Conservation (phyloP, 2,329 filamentous ascomycete genomes). For the Fusarium paranaense region DNA sequence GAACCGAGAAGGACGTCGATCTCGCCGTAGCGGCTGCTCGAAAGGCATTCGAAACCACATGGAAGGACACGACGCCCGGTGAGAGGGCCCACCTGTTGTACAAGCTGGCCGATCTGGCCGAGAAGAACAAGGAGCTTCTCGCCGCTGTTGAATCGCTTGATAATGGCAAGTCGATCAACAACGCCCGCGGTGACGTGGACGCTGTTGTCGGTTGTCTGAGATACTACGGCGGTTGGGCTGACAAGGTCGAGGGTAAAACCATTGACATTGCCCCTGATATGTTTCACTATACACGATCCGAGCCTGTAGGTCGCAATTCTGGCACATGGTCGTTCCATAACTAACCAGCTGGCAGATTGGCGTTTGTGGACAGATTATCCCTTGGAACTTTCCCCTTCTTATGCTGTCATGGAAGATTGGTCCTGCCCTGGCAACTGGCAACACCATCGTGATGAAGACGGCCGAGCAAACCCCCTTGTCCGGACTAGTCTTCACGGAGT, state of each 20-base stretch:
- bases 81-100: conserved; percentile 75
- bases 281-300: conserved; percentile 83
- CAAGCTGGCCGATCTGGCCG: conserved; percentile 83
- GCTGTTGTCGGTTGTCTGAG: conserved; percentile 77
- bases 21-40: conserved; percentile 87
- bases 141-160: conserved; percentile 88
- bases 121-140: conserved; percentile 81
- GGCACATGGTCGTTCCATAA: neutral
- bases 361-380: conserved; percentile 88
- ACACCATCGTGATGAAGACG: conserved; percentile 79
- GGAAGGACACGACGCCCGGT: conserved; percentile 76
- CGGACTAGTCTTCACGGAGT: conserved; percentile 71
- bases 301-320: conserved; percentile 64
- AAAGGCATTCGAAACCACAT: conserved; percentile 82
- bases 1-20: conserved; percentile 86
- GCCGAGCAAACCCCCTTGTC: conserved; percentile 84
- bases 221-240: conserved; percentile 84
- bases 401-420: conserved; percentile 88
- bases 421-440: conserved; percentile 78
- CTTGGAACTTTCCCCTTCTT: conserved; percentile 87
- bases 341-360: conserved; percentile 60
- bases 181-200: conserved; percentile 80
- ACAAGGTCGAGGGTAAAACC: conserved; percentile 91
- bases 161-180: conserved; percentile 84
- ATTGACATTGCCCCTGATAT: conserved; percentile 82